Base-by-base conservation (phyloP, 208 protist genomes). In the Trypanosoma conorhini region DNA sequence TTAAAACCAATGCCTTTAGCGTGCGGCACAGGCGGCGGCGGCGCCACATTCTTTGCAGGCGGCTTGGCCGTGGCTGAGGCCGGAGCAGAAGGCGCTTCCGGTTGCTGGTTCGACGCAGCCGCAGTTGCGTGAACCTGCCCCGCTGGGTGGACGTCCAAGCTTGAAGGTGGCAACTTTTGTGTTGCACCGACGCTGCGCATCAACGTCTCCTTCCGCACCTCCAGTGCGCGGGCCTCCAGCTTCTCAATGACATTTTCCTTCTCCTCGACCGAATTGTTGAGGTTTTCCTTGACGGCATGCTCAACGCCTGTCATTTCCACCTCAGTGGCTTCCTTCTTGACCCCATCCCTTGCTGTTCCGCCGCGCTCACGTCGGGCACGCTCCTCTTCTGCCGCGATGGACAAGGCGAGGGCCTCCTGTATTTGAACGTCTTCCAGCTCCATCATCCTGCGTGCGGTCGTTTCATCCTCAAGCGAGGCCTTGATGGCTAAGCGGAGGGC, bases 361-460 rank as follows among this genome's bases (percentile, higher is more conserved):
- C 40, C 60, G 3, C 46, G 48, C n/a, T n/a, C n/a, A 5, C 66
- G 60, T 15, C 63, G 52, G 3, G 72, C 67, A 50, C 70, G 73
- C 19, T 81, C 75, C 51, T 86, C 67, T 68, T 94, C 84, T 9
- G 64, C 78, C 35, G 76, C 73, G 22, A 92, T 74, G 13, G 82
- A 86, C 15, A 83, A 40, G 57, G 85, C 86, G 26, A 96, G 77
- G 0, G 75, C 76, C 59, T 88, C 79, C 57, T 91, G 80, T 54
- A 97, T 74, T 58, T 92, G 64, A 3, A 85, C 78, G 67, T 91
- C 92, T 64, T 93, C 86, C 19, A 93, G 72, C 38, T 81, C 68
- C 42, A 89, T 77, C 56, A 80, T 33, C 50, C 72, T 72, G 30
- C 76, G 75, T 4, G 63, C 59, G 17, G 70, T 61, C 15, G 56